These are phyloP conservation scores for Cercospora nicotianae DNA, from an alignment of 2,329 filamentous ascomycete species.

Conservation along the genomic window DNA sequence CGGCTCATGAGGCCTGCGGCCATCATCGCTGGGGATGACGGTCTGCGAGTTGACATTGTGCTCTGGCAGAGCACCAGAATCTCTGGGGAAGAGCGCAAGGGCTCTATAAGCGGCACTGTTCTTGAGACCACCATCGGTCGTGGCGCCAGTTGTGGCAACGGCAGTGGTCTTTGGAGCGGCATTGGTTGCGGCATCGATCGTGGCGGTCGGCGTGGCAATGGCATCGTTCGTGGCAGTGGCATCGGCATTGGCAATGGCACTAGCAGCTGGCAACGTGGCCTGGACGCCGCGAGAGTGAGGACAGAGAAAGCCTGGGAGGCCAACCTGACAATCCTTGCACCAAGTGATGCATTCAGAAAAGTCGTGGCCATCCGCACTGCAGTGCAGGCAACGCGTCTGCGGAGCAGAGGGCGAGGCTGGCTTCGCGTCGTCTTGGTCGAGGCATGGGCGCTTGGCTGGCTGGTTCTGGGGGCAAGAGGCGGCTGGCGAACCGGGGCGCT, in stretches of 20 bases:
- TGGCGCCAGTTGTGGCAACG: neutral
- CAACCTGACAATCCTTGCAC: slow-evolving; percentile 10
- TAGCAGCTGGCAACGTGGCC: neutral
- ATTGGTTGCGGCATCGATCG: neutral
- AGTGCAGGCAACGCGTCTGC: slow-evolving; percentile 10
- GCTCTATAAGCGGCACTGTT: neutral
- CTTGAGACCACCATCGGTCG: neutral
- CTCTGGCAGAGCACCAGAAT: neutral
- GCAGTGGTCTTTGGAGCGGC: neutral
- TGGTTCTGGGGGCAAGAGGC: neutral
- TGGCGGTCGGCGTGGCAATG: neutral
- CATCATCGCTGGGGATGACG: neutral
- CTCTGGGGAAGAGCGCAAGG: neutral
- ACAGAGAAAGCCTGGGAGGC: slow-evolving; percentile 5
- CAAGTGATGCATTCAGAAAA: neutral
- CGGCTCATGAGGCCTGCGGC: neutral
- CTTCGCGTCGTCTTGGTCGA: neutral
- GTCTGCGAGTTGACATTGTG: neutral
- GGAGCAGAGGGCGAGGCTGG: neutral
- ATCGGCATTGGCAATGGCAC: neutral
- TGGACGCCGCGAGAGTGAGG: neutral
- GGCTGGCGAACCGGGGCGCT: slow-evolving; percentile 4
- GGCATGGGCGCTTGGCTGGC: neutral
- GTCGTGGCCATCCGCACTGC: slow-evolving; percentile 4
- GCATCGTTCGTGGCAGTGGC: neutral